Base-by-base conservation (phyloP, 2,329 filamentous ascomycete genomes). In the Pyricularia sp. region DNA sequence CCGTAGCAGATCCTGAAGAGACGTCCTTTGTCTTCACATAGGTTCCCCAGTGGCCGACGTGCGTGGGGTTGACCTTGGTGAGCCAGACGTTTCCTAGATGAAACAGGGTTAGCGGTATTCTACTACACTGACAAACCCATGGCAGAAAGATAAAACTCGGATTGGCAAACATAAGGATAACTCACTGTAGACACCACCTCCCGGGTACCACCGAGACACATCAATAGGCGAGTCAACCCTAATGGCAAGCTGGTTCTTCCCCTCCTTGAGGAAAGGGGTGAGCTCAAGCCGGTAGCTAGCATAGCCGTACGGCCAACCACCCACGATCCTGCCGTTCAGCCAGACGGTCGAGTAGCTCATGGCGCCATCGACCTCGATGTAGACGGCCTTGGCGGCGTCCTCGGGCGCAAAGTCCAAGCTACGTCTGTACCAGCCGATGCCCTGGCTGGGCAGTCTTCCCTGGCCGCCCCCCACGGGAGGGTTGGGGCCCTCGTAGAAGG, bases 141-240 rank as follows among this genome's bases (percentile, higher is more conserved):
- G 17, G 33, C 33, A 36, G 12, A 25, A 6, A 58, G 64, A 20
- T 11, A 36, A 12, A 80, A 78, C 68, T 81, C 31, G 11, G 6
- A 83, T n/a, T 80, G 78, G 14, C 85, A 76, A 82, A 82, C n/a
- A n/a, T n/a, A n/a, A n/a, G n/a, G n/a, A n/a, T n/a, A 61, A 61
- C 58, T 84, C 83, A 3, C 84, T 80, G 72, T 85, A 86, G n/a
- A 86, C 75, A 1, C 84, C 84, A 28, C 77, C 84, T n/a, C 84
- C 83, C 6, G 84, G 84, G 71, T 86, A 86, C 83, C 83, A 86
- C 14, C 84, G 79, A 6, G 84, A 82, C 5, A 79, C 82, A 14
- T 82, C 76, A 0, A 79, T 64, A 0, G 79, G 76, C 70, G 85
- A 84, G 67, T 86, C 83, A 4, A 85, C 71, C 1, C 84, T 81